Conservation (phyloP, 306 rosid species). For the Neltuma alba region DNA sequence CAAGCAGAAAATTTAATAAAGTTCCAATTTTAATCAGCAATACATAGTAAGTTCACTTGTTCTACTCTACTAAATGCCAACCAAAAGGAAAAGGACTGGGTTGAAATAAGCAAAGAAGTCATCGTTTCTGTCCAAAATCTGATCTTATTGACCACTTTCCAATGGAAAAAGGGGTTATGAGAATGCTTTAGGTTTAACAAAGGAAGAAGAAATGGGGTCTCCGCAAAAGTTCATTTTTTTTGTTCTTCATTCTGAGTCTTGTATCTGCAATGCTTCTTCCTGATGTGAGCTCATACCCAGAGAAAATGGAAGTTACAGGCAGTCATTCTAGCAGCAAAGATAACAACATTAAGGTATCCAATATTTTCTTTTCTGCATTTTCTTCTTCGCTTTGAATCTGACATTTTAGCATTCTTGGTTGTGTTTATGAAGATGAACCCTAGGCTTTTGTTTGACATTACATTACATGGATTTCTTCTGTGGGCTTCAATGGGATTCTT, state of each 20-base stretch:
- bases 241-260: constrained; percentile 44
- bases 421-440: constrained; percentile 46
- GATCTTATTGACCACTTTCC: constrained; percentile 5
- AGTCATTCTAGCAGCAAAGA: constrained; percentile 34
- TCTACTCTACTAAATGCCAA: neutral
- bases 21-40: too few relatives aligned
- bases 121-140: constrained; percentile 1
- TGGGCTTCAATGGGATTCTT: constrained; percentile 90
- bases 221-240: constrained; percentile 41
- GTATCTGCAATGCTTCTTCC: constrained; percentile 45
- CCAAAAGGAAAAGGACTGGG: neutral
- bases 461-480: constrained; percentile 72
- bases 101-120: neutral
- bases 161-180: neutral
- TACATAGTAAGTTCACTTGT: neutral
- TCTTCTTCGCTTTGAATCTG: neutral
- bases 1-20: neutral
- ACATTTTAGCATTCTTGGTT: neutral
- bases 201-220: constrained; percentile 43
- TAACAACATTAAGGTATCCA: constrained; percentile 48
- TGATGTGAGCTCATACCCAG: constrained; percentile 47
- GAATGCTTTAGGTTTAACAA: constrained; percentile 4
- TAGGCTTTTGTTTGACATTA: constrained; percentile 57
- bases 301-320: constrained; percentile 35
- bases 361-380: neutral